Conservation (phyloP, 257 asterid species). For the Coffea eugenioides region DNA sequence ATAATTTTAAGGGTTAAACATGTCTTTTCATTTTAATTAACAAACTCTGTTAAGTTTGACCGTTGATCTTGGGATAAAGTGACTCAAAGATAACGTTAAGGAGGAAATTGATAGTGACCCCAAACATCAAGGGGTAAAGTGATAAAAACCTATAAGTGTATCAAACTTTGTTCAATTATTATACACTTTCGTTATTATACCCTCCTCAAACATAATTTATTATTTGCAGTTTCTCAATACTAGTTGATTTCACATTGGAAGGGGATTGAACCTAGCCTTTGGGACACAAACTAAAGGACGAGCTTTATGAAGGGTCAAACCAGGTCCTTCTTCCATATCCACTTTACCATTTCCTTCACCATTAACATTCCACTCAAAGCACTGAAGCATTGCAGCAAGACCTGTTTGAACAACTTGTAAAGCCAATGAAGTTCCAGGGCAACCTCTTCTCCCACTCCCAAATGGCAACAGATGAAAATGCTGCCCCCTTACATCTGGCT, state of each 20-base stretch:
- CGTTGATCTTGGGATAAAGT: too few relatives aligned
- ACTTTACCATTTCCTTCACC: constrained; percentile 26
- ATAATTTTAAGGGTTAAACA: too few relatives aligned
- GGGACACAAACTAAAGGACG: constrained; percentile 56
- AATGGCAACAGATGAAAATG: constrained; percentile 64
- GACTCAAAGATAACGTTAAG: too few relatives aligned
- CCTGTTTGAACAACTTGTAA: constrained; percentile 59
- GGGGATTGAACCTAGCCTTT: constrained; percentile 34
- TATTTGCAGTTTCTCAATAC: background rate
- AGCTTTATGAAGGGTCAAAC: constrained; percentile 59
- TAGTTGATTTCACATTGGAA: background rate
- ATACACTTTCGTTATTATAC: too few relatives aligned
- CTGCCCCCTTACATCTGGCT: constrained; percentile 75
- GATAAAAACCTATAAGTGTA: too few relatives aligned
- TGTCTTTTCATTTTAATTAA: too few relatives aligned
- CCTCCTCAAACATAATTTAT: too few relatives aligned
- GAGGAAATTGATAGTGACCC: too few relatives aligned
- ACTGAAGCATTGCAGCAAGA: constrained; percentile 66
- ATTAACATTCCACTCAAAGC: constrained; percentile 58
- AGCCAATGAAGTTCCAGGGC: constrained; percentile 75
- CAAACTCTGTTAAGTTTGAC: too few relatives aligned
- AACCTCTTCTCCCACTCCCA: constrained; percentile 70
- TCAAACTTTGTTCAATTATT: too few relatives aligned
- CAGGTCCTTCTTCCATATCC: constrained; percentile 65
- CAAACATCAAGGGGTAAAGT: too few relatives aligned